Evolutionary conservation across 2,329 filamentous ascomycete species (phyloP).

Genomic region (Verticillium alfalfae): DNA sequence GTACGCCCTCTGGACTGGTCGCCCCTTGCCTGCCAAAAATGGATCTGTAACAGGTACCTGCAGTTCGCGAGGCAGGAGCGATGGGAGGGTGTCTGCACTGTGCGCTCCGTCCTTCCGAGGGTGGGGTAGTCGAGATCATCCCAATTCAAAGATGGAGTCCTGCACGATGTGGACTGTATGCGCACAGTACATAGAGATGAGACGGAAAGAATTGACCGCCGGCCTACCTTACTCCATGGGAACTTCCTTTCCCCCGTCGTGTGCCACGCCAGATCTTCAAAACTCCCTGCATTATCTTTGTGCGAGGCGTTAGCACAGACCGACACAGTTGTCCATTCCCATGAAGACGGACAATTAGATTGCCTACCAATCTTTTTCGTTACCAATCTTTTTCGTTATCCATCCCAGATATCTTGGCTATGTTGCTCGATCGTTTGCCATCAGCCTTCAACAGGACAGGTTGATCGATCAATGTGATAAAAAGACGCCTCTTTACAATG

Average conservation of each 20-base stretch:
- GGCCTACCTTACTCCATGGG: not conserved
- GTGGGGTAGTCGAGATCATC: too few relatives aligned
- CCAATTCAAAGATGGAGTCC: too few relatives aligned
- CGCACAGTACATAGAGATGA: not conserved
- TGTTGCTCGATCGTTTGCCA: not conserved
- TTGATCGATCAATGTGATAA: not conserved
- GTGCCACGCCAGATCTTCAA: too few relatives aligned
- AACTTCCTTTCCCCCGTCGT: not conserved
- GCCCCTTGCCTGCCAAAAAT: not conserved
- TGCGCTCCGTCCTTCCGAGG: not conserved
- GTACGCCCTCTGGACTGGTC: not conserved
- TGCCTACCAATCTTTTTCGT: not conserved
- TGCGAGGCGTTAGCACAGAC: too few relatives aligned
- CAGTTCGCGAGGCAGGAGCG: not conserved
- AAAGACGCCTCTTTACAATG: not conserved
- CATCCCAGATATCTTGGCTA: not conserved
- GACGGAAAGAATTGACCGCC: not conserved
- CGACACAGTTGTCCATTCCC: too few relatives aligned
- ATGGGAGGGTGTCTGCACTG: not conserved
- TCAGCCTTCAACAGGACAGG: not conserved
- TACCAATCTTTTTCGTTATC: not conserved
- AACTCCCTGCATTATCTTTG: too few relatives aligned
- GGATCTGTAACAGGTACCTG: not conserved
- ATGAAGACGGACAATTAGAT: not conserved
- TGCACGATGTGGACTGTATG: not conserved